phyloP scores from a whole-genome alignment of 768 basidiomycete species.

The Dacryopinax spathularia region DNA sequence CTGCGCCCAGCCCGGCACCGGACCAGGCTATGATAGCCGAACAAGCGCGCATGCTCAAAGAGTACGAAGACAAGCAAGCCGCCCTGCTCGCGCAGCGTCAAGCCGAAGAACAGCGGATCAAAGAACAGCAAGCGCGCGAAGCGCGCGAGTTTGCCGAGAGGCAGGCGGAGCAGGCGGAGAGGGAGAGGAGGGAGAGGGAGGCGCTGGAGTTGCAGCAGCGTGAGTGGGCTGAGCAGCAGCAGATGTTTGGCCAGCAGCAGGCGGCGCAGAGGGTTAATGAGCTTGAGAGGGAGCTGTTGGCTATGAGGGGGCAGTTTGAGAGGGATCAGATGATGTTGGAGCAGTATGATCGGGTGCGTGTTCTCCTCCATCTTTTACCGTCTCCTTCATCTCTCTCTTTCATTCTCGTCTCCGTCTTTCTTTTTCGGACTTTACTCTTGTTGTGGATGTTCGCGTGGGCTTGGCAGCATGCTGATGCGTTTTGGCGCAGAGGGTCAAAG shows the following conservation, averaged over 20 bases:
- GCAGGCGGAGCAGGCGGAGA: conserved; percentile 75
- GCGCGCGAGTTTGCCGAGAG: conserved; percentile 81
- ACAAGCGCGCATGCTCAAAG: conserved; percentile 84
- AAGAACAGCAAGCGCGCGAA: conserved; percentile 61
- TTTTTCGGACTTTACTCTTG: not conserved
- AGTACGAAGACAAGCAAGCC: conserved; percentile 93
- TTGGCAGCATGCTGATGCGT: too few species aligned
- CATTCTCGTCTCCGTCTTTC: not conserved
- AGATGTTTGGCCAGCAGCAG: conserved; percentile 42
- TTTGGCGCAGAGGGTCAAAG: conserved; percentile 76
- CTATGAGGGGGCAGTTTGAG: conserved; percentile 93
- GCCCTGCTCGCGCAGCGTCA: conserved; percentile 69
- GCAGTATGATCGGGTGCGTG: conserved; percentile 83
- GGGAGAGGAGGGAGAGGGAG: conserved; percentile 78
- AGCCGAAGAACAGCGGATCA: conserved; percentile 65
- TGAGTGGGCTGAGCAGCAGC: conserved; percentile 69
- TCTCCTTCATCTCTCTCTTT: conserved; percentile 4
- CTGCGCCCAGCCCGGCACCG: conserved; percentile 45
- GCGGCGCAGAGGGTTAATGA: conserved; percentile 62
- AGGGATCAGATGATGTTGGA: conserved; percentile 94
- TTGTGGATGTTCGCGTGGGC: too few species aligned
- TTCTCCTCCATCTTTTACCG: not conserved
- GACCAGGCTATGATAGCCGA: conserved; percentile 63
- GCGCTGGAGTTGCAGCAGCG: conserved; percentile 42
- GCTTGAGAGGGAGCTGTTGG: conserved; percentile 77